A percentile compares a stretch with the other conserved stretches of the same genome.
Conservation (phyloP, 2,329 filamentous ascomycete species). For the Corniculantispora saksenae region DNA sequence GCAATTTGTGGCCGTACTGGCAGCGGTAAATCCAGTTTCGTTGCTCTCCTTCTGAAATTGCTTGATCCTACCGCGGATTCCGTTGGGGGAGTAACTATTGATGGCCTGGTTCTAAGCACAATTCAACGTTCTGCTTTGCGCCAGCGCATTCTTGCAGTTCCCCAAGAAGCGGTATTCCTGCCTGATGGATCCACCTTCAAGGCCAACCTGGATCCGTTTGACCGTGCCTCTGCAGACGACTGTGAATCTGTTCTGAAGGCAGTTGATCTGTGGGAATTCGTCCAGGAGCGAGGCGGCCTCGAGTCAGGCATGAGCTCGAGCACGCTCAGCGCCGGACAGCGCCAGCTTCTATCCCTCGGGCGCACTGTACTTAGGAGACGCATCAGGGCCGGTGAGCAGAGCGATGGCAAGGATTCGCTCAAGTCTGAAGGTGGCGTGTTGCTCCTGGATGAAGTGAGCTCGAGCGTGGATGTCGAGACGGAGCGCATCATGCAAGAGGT, state of each 20-base stretch:
- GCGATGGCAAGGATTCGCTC: not conserved
- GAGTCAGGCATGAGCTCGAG: not conserved
- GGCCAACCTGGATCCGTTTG: not conserved
- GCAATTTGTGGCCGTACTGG: conserved; percentile 11
- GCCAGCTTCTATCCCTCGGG: conserved; percentile 15
- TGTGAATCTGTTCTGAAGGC: not conserved
- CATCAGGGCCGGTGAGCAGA: not conserved
- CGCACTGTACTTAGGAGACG: conserved; percentile 6
- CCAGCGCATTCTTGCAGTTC: conserved; percentile 19
- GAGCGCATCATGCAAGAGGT: conserved; percentile 14
- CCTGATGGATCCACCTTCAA: not conserved
- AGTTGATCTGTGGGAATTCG: not conserved
- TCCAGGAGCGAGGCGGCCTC: conserved; percentile 6
- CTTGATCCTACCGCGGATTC: not conserved
- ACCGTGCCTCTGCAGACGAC: not conserved
- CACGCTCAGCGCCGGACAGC: conserved; percentile 14
- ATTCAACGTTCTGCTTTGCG: conserved; percentile 19
- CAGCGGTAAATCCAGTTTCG: conserved; percentile 16
- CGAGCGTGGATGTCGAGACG: conserved; percentile 12
- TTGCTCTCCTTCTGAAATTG: conserved; percentile 10
- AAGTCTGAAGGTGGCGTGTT: conserved; percentile 8
- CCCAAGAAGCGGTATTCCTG: conserved; percentile 22
- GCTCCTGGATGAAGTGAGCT: conserved; percentile 17
- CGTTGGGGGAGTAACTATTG: not conserved
- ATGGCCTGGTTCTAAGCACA: conserved; percentile 9